Conservation (phyloP, 441 rosid genomes). For the Erodium trifolium region DNA sequence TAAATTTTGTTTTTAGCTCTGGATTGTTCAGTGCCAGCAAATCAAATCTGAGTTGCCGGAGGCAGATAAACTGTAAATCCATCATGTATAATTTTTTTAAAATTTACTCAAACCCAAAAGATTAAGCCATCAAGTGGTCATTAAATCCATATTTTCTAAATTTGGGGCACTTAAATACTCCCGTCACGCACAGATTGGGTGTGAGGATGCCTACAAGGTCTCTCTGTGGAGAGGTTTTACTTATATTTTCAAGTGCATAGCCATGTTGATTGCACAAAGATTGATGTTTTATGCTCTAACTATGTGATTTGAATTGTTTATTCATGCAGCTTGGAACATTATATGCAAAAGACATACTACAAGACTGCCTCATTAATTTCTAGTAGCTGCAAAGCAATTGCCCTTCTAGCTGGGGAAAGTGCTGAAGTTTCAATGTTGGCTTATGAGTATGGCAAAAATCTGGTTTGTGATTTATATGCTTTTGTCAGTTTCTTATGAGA, state of each 20-base stretch:
- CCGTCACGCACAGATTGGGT: background rate
- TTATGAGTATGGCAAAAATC: slow-evolving; percentile 79
- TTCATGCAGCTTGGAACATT: slow-evolving; percentile 75
- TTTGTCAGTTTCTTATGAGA: too few species aligned
- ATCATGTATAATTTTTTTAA: background rate
- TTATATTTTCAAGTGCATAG: background rate
- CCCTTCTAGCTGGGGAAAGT: slow-evolving; percentile 77
- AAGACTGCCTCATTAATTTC: slow-evolving; percentile 88
- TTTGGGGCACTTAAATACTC: too few species aligned
- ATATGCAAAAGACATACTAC: slow-evolving; percentile 83
- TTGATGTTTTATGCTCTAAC: background rate
- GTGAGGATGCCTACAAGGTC: background rate
- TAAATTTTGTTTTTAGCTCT: background rate
- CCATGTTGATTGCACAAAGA: background rate
- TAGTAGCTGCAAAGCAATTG: slow-evolving; percentile 85
- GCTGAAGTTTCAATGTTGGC: slow-evolving; percentile 72
- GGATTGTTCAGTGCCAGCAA: background rate
- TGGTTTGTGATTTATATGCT: slow-evolving; percentile 45
- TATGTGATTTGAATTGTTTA: slow-evolving; percentile 2
- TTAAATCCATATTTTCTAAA: too few species aligned
- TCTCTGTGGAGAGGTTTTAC: background rate
- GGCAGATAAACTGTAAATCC: background rate
- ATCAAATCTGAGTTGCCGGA: background rate
- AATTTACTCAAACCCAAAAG: too few species aligned
- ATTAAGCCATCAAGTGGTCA: too few species aligned